Percentiles rank a stretch among this genome's conserved stretches.
phyloP scores from a whole-genome alignment of 495 filamentous ascomycete genomes.

The Xylaria acuta region DNA sequence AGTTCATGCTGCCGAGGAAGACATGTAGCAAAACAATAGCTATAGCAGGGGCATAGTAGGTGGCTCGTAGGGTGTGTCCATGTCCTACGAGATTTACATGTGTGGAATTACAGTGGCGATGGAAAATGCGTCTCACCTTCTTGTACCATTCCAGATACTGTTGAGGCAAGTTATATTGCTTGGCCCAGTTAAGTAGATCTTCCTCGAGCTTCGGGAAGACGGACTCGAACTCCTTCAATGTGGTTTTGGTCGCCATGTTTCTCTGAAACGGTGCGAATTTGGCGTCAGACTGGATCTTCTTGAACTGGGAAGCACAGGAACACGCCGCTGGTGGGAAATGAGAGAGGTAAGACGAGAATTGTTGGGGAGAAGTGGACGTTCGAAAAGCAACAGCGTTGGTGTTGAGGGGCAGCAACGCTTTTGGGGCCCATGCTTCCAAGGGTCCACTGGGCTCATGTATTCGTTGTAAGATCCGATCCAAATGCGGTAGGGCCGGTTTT shows the following conservation, averaged over 20 bases:
- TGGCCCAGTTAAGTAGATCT: constrained; percentile 75
- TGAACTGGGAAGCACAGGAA: not conserved
- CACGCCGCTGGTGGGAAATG: constrained; percentile 3
- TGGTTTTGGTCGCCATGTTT: constrained; percentile 69
- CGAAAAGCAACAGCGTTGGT: constrained; percentile 27
- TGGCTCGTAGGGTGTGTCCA: not conserved
- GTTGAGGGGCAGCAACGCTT: constrained; percentile 21
- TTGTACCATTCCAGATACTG: constrained; percentile 87
- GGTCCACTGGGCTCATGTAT: constrained; percentile 18
- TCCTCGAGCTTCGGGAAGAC: constrained; percentile 82
- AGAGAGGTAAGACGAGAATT: not conserved
- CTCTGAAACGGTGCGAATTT: not conserved
- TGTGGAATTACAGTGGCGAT: not conserved
- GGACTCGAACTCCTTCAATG: constrained; percentile 82
- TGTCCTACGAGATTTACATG: not conserved
- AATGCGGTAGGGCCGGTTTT: constrained; percentile 25
- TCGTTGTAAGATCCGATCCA: constrained; percentile 11
- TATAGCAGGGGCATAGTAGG: not conserved
- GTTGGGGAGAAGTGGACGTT: constrained; percentile 22
- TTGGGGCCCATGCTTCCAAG: not conserved
- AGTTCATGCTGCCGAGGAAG: constrained; percentile 5
- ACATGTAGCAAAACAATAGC: constrained; percentile 8
- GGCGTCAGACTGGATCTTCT: not conserved
- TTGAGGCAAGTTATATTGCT: constrained; percentile 79
- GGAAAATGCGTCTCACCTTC: constrained; percentile 61